phyloP scores from a whole-genome alignment of 495 filamentous ascomycete species.

The Xylaria scruposa region DNA sequence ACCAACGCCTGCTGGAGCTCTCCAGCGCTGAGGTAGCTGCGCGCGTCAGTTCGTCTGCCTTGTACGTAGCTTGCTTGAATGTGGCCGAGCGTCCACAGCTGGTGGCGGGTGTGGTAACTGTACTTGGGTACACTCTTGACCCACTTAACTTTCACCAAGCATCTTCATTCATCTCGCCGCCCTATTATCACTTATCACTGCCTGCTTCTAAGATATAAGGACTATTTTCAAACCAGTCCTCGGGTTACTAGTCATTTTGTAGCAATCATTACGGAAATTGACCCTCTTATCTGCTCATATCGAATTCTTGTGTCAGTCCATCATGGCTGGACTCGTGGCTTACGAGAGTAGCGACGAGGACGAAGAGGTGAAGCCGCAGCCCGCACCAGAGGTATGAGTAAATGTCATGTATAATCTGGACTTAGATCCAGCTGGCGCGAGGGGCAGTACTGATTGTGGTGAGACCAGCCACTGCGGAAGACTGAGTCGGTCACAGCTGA shows the following conservation, averaged over 20 bases:
- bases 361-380: conserved; percentile 50
- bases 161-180: background rate
- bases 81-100: background rate
- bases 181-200: background rate
- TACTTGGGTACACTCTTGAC: background rate
- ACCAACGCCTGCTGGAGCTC: conserved; percentile 22
- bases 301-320: background rate
- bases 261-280: background rate
- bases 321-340: conserved; percentile 70
- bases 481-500: conserved; percentile 30
- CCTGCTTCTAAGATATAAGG: background rate
- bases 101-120: background rate
- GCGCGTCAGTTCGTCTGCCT: conserved; percentile 45
- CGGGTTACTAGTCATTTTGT: background rate
- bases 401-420: conserved; percentile 19
- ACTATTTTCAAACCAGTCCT: background rate
- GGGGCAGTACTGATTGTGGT: conserved; percentile 42
- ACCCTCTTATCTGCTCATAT: background rate
- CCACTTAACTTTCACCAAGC: conserved; percentile 3
- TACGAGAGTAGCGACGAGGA: conserved; percentile 86
- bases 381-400: conserved; percentile 41
- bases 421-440: conserved; percentile 13
- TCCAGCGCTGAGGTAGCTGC: conserved; percentile 30
- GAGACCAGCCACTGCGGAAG: conserved; percentile 42
- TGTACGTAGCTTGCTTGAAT: background rate